Base-by-base conservation (phyloP, 345 rosid genomes). In the thale cress (Arabidopsis thaliana) region DNA sequence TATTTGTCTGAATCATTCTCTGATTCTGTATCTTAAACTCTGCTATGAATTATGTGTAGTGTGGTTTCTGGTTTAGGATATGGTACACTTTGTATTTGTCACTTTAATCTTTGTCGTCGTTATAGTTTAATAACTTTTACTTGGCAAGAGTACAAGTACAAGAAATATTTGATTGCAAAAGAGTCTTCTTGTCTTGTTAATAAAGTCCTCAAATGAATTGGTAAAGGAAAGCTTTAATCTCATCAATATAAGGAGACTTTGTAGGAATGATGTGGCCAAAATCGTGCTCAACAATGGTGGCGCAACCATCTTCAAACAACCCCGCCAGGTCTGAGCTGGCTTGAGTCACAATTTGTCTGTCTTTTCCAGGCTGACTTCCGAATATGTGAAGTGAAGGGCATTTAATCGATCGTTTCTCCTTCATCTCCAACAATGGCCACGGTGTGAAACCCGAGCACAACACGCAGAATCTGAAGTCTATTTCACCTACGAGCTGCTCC, bases 231-330 rank as follows among this genome's bases (percentile, higher is more conserved):
- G 78, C 73, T 85, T 82, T 91, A 36, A 91, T 82, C 69, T 84
- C 80, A 36, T 91, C 90, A 2, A 93, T 86, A 61, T 82, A 88
- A 36, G 97, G 96, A 62, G 86, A 64, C 22, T 89, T 80, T 8
- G 96, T 84, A 38, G 99, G 96, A 69, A 93, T 89, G 50, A 93
- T 93, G 63, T 96, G 99, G 45, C 99, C 99, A 56, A 69, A 84
- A 49, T 91, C 91, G 42, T 93, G 99, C 82, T 88, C 91, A 23
- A 96, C 80, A 28, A 89, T 62, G 55, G 85, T 82, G 38, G 85
- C 79, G 58, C 87, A 83, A 28, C 88, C 90, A 0, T 82, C 81
- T 37, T 84, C 91, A 48, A 93, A 93, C 63, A 74, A 63, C 20
- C 81, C 51, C 14, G 91, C 86, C 16, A 93, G 84, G 37, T 83